Conservation (phyloP, 225 moss, liverwort and hornwort species). For the Sphagnum contortum region DNA sequence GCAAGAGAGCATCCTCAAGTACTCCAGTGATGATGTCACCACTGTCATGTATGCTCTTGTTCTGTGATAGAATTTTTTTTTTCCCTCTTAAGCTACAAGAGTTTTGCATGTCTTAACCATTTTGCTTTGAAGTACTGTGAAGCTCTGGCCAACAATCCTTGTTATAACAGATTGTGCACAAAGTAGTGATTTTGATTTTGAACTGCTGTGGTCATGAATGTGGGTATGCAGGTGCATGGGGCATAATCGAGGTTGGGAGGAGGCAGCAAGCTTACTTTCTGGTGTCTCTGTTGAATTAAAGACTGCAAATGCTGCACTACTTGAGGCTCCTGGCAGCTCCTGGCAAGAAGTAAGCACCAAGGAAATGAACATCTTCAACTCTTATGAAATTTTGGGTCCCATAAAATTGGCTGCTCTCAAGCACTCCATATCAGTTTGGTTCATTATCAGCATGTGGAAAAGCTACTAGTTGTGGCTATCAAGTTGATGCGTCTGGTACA, state of each 20-base stretch:
- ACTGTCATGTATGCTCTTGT: constrained; percentile 70
- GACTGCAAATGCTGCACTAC: constrained; percentile 93
- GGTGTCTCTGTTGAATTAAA: constrained; percentile 81
- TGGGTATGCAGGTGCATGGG: constrained; percentile 89
- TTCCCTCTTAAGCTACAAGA: no score
- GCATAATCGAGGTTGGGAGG: constrained; percentile 98
- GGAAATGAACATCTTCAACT: background rate
- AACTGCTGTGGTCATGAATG: background rate
- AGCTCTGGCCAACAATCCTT: no score
- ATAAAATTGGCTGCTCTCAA: no score
- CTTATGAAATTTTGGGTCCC: background rate
- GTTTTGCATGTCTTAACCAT: no score
- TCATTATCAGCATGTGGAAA: no score
- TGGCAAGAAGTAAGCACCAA: constrained; percentile 77
- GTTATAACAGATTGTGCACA: no score
- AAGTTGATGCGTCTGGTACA: no score
- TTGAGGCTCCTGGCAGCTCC: constrained; percentile 72
- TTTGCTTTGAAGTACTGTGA: no score
- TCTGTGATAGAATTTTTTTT: no score
- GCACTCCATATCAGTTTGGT: no score
- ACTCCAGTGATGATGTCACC: constrained; percentile 57
- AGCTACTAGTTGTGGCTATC: no score
- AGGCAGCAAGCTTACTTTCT: constrained; percentile 80
- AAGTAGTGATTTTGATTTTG: no score
- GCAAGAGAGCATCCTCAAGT: constrained; percentile 75